Evolutionary conservation across 768 basidiomycete genomes (phyloP).

Genomic region (Agaricus sinodeliciosus): DNA sequence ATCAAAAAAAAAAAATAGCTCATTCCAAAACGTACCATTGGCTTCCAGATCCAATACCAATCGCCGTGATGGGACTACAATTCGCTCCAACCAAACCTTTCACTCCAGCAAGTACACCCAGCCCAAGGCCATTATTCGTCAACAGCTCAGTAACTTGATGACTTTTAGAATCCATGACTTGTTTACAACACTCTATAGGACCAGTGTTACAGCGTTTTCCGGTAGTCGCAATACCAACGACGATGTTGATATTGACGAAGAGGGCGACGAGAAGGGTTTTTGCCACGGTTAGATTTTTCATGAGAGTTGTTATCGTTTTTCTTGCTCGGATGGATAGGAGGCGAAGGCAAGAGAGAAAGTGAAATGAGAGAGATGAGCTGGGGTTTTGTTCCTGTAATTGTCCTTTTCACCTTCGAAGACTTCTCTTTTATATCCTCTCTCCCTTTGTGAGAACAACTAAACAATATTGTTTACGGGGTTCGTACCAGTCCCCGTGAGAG

Average conservation of each 20-base stretch:
- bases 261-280: neutral
- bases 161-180: neutral
- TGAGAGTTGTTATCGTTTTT: neutral
- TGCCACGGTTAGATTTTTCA: neutral
- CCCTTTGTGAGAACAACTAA: too few species aligned
- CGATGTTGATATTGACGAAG: neutral
- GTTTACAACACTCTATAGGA: neutral
- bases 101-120: neutral
- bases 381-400: neutral
- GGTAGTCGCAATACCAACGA: neutral
- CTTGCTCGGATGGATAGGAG: neutral
- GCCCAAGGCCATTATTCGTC: neutral
- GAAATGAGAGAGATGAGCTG: neutral
- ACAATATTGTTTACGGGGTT: too few species aligned
- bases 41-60: conserved; percentile 1
- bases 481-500: too few species aligned
- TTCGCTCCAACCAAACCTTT: conserved; percentile 1
- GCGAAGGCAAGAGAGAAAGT: neutral
- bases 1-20: neutral
- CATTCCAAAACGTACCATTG: neutral
- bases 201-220: neutral
- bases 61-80: neutral
- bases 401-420: neutral
- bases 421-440: too few species aligned
- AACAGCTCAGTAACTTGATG: neutral